These are phyloP conservation scores for Chiua virens DNA, from an alignment of 768 basidiomycete genomes.

Conservation along the genomic window DNA sequence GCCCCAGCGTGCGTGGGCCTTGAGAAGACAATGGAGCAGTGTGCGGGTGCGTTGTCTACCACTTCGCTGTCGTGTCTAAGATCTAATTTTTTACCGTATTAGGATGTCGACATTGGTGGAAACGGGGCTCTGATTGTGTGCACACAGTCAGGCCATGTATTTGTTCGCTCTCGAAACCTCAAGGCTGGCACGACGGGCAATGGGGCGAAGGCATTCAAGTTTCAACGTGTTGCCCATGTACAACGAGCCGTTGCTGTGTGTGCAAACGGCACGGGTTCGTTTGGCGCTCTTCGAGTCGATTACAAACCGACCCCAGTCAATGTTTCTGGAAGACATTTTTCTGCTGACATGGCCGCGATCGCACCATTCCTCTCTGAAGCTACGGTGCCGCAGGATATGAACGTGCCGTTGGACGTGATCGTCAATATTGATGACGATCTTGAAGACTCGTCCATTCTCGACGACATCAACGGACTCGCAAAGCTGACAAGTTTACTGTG, in stretches of 20 bases:
- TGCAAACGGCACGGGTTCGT: slow-evolving; percentile 85
- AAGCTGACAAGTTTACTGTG: slow-evolving; percentile 18
- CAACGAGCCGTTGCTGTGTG: slow-evolving; percentile 87
- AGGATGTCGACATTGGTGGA: slow-evolving; percentile 89
- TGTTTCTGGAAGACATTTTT: slow-evolving; percentile 54
- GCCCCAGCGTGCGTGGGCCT: slow-evolving; percentile 91
- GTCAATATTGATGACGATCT: slow-evolving; percentile 33
- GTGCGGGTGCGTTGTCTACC: slow-evolving; percentile 54
- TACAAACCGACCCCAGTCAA: slow-evolving; percentile 57
- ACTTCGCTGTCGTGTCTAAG: neutral
- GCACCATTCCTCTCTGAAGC: slow-evolving; percentile 51
- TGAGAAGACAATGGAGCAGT: slow-evolving; percentile 82
- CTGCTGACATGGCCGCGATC: slow-evolving; percentile 63
- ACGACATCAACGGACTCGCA: slow-evolving; percentile 36
- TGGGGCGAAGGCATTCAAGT: slow-evolving; percentile 62
- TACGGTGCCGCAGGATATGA: neutral
- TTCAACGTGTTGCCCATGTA: slow-evolving; percentile 73
- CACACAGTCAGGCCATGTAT: slow-evolving; percentile 94
- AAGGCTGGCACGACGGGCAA: slow-evolving; percentile 24
- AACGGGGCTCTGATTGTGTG: slow-evolving; percentile 90
- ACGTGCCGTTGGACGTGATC: neutral
- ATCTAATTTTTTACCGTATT: slow-evolving; percentile 1
- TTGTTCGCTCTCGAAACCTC: slow-evolving; percentile 66
- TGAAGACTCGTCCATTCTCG: too few relatives aligned
- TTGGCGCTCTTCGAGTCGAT: slow-evolving; percentile 81